Evolutionary conservation across 2,329 filamentous ascomycete species (phyloP), one percentile per base, ranked within the genome.

Genomic region (Neocatenulostroma microsporum): DNA sequence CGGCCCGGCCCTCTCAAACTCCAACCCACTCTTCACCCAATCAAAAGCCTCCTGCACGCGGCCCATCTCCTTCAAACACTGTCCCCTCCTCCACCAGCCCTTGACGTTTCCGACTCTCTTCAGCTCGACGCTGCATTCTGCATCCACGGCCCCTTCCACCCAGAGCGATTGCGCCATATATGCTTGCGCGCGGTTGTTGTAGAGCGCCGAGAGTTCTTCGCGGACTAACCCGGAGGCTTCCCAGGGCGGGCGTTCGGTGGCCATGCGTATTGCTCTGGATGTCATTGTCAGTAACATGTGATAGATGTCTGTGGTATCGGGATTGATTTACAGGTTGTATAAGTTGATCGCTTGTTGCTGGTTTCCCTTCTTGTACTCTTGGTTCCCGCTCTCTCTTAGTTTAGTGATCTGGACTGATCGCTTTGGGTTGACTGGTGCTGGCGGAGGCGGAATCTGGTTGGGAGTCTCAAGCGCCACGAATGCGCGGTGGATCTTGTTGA

Each of bases 261-360:
- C 89, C 88, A 96, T 94, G 48, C 91, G 79, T 38, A 96, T 74
- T 2, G 85, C 88, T n/a, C n/a, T n/a, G n/a, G n/a, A n/a, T n/a
- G n/a, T n/a, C n/a, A n/a, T n/a, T n/a, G n/a, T n/a, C n/a, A n/a
- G n/a, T n/a, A n/a, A n/a, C n/a, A n/a, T n/a, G n/a, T n/a, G n/a
- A n/a, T n/a, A n/a, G n/a, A n/a, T n/a, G n/a, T n/a, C n/a, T n/a
- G n/a, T n/a, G n/a, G n/a, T n/a, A n/a, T n/a, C n/a, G n/a, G n/a
- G n/a, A n/a, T n/a, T n/a, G n/a, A n/a, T n/a, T n/a, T n/a, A n/a
- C n/a, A 89, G 75, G 0, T 74, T 75, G 69, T 96, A 95, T 50
- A 88, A 73, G 50, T 79, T 80, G 49, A 86, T 71, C 3, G 89
- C 89, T 37, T 93, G 85, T 38, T 63, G 64, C 65, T 82, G 78